These are phyloP conservation scores for Camelina laxa DNA, from an alignment of 345 rosid species.

Conservation along the genomic window DNA sequence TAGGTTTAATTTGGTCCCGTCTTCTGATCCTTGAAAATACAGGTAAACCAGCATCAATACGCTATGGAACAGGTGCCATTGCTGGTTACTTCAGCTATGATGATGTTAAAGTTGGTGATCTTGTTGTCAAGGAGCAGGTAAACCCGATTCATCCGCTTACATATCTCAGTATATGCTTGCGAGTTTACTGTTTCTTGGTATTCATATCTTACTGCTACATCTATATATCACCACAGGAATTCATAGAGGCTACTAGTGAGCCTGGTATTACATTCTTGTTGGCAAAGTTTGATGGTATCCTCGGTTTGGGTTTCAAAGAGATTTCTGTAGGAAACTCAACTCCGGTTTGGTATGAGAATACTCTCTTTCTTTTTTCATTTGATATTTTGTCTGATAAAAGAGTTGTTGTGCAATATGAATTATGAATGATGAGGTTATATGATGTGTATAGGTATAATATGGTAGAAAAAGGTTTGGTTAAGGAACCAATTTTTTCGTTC, in stretches of 20 bases:
- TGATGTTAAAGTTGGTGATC: slow-evolving; percentile 72
- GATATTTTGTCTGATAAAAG: not conserved
- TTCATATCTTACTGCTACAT: not conserved
- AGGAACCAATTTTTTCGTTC: slow-evolving; percentile 84
- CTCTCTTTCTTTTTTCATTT: not conserved
- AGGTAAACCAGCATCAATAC: slow-evolving; percentile 86
- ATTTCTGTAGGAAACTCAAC: slow-evolving; percentile 78
- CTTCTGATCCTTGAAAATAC: slow-evolving; percentile 26
- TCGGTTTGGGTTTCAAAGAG: slow-evolving; percentile 96
- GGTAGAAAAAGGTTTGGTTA: slow-evolving; percentile 75
- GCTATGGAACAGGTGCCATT: slow-evolving; percentile 86
- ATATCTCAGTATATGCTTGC: slow-evolving; percentile 11
- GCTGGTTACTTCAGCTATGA: slow-evolving; percentile 90
- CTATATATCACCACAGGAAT: slow-evolving; percentile 55
- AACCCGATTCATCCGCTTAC: not conserved
- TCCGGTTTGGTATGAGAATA: slow-evolving; percentile 72
- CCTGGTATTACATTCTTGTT: slow-evolving; percentile 84
- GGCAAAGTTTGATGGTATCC: slow-evolving; percentile 91
- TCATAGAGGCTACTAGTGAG: slow-evolving; percentile 93
- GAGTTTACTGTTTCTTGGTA: not conserved
- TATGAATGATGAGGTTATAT: not conserved
- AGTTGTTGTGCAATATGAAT: not conserved
- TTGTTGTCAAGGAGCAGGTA: slow-evolving; percentile 76
- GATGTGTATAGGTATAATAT: slow-evolving; percentile 74
- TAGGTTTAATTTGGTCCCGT: not conserved